phyloP scores from a whole-genome alignment of 169 alveolate species.

The Cystoisospora suis region DNA sequence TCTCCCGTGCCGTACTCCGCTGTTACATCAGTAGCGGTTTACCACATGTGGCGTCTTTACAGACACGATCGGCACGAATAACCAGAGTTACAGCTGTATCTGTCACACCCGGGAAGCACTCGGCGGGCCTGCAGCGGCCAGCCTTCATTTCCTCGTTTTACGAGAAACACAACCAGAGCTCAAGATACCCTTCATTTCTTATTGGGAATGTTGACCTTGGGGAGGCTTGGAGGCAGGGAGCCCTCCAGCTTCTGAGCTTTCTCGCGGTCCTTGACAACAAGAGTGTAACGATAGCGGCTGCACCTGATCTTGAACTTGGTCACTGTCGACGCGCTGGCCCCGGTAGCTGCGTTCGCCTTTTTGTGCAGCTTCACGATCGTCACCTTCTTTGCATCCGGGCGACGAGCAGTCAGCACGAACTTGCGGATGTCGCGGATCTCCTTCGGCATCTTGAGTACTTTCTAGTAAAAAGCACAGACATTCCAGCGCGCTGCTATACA shows the following conservation, averaged over 20 bases:
- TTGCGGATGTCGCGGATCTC: conserved; percentile 48
- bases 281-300: conserved; percentile 91
- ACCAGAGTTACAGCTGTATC: too few species aligned
- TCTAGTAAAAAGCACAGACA: too few species aligned
- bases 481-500: too few species aligned
- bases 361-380: background rate
- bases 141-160: too few species aligned
- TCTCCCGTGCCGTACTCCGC: too few species aligned
- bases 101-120: too few species aligned
- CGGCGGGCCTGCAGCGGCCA: too few species aligned
- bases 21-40: too few species aligned
- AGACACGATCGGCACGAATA: too few species aligned
- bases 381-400: conserved; percentile 45
- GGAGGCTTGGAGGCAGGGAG: conserved; percentile 82
- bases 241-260: conserved; percentile 93
- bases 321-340: background rate
- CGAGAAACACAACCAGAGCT: too few species aligned
- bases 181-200: too few species aligned
- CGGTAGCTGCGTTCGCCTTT: conserved; percentile 13
- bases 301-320: conserved; percentile 93
- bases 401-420: conserved; percentile 50
- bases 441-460: conserved; percentile 32
- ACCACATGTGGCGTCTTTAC: too few species aligned
- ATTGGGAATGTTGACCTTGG: conserved; percentile 29
- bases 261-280: conserved; percentile 90